Conservation (phyloP, 1,139 yeast species). For the Debaryomyces subglobosus region DNA sequence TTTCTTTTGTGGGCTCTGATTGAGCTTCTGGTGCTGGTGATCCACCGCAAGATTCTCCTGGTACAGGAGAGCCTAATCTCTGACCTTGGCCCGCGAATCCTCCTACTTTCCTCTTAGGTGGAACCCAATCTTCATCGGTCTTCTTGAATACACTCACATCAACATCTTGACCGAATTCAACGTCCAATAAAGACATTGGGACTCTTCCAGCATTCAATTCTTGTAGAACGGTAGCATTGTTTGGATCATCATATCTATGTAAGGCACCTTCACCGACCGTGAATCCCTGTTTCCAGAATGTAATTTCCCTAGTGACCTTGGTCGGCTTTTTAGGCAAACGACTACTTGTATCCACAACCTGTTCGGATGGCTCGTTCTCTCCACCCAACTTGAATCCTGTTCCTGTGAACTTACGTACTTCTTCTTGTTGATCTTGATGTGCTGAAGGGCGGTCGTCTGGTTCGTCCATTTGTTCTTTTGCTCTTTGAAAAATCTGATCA, state of each 20-base stretch:
- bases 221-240: constrained; percentile 70
- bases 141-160: constrained; percentile 85
- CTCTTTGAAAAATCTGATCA: constrained; percentile 50
- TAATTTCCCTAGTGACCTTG: constrained; percentile 72
- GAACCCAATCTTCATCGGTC: constrained; percentile 76
- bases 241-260: constrained; percentile 88
- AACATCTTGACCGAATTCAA: constrained; percentile 91
- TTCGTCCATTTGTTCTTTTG: constrained; percentile 45
- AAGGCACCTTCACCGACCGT: constrained; percentile 90
- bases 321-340: constrained; percentile 36
- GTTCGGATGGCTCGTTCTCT: constrained; percentile 51
- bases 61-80: constrained; percentile 87
- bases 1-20: constrained; percentile 16
- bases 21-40: constrained; percentile 21
- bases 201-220: constrained; percentile 91
- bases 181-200: constrained; percentile 82
- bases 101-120: constrained; percentile 67
- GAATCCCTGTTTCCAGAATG: constrained; percentile 97
- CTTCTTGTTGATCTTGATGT: constrained; percentile 16
- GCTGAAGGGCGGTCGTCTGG: constrained; percentile 51
- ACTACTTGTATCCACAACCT: constrained; percentile 34
- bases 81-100: constrained; percentile 88
- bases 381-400: constrained; percentile 82
- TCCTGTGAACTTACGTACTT: constrained; percentile 53
- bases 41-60: constrained; percentile 55